Percentiles rank a stretch among this genome's conserved stretches.
Evolutionary conservation across 192 early-diverging fungal species (phyloP).

Genomic region (Paraglomus brasilianum): DNA sequence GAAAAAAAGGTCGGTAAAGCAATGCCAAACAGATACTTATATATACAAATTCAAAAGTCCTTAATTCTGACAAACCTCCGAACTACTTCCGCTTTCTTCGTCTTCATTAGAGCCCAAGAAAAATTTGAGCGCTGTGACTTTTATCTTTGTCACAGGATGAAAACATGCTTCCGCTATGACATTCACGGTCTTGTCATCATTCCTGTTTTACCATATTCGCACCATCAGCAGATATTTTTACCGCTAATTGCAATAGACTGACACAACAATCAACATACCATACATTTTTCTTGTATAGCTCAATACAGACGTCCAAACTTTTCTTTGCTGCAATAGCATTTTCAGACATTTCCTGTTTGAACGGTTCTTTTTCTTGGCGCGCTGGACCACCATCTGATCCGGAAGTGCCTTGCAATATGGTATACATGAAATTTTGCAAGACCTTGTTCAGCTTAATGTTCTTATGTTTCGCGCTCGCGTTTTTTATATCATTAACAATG

Average conservation of each 20-base stretch:
- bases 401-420: conserved; percentile 78
- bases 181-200: conserved; percentile 98
- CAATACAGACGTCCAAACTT: conserved; percentile 95
- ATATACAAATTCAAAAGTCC: not conserved
- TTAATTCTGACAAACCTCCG: conserved; percentile 43
- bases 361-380: not conserved
- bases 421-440: conserved; percentile 98
- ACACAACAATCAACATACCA: conserved; percentile 56
- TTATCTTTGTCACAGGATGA: conserved; percentile 86
- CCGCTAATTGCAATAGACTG: not conserved
- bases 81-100: conserved; percentile 69
- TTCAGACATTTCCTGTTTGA: conserved; percentile 47
- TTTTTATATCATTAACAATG: conserved; percentile 95
- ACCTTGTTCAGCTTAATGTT: conserved; percentile 99
- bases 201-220: conserved; percentile 43
- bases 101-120: conserved; percentile 84
- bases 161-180: conserved; percentile 97
- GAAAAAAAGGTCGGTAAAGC: not conserved
- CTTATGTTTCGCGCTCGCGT: conserved; percentile 86
- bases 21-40: not conserved
- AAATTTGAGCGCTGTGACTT: conserved; percentile 91
- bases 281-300: conserved; percentile 93
- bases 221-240: not conserved
- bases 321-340: conserved; percentile 92
- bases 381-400: conserved; percentile 29